These are phyloP conservation scores for Beverwykella pulmonaria DNA, from an alignment of 495 filamentous ascomycete genomes.

Conservation along the genomic window DNA sequence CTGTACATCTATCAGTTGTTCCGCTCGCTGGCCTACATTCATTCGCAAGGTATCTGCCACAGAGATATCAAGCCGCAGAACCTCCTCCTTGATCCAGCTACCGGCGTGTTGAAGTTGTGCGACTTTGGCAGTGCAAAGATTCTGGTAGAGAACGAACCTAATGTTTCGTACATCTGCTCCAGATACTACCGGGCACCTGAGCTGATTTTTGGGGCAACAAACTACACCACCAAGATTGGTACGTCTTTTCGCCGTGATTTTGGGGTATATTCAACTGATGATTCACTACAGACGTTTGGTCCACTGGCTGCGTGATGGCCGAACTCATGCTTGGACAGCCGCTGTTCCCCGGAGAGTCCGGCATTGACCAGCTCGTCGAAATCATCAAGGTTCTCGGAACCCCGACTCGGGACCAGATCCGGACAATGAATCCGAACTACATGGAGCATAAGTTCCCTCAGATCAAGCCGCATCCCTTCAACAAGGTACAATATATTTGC, in stretches of 20 bases:
- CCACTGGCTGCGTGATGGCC: conserved; percentile 98
- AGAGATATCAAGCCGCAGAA: conserved; percentile 99
- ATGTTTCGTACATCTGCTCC: conserved; percentile 99
- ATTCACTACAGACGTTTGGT: conserved; percentile 85
- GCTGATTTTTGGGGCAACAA: conserved; percentile 97
- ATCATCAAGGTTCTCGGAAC: conserved; percentile 99
- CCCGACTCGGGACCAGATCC: conserved; percentile 96
- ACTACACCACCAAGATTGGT: conserved; percentile 99
- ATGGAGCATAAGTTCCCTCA: conserved; percentile 99
- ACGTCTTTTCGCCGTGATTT: conserved; percentile 42
- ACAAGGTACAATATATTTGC: conserved; percentile 63
- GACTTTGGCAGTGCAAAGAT: conserved; percentile 99
- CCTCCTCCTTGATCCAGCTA: conserved; percentile 84
- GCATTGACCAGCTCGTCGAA: conserved; percentile 97
- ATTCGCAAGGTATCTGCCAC: conserved; percentile 99
- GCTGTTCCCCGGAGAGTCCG: conserved; percentile 97
- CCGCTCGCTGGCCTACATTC: conserved; percentile 96
- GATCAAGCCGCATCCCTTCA: conserved; percentile 99
- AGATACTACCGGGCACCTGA: conserved; percentile 98
- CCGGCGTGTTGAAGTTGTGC: conserved; percentile 93
- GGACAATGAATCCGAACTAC: conserved; percentile 99
- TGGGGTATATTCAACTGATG: conserved; percentile 4
- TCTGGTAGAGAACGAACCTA: conserved; percentile 96
- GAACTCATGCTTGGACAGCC: conserved; percentile 99
- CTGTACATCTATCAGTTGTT: conserved; percentile 99